Percentiles rank a stretch among this genome's conserved stretches.
Conservation (phyloP, 2,329 filamentous ascomycete species). For the Calonectria pseudoturangicola region DNA sequence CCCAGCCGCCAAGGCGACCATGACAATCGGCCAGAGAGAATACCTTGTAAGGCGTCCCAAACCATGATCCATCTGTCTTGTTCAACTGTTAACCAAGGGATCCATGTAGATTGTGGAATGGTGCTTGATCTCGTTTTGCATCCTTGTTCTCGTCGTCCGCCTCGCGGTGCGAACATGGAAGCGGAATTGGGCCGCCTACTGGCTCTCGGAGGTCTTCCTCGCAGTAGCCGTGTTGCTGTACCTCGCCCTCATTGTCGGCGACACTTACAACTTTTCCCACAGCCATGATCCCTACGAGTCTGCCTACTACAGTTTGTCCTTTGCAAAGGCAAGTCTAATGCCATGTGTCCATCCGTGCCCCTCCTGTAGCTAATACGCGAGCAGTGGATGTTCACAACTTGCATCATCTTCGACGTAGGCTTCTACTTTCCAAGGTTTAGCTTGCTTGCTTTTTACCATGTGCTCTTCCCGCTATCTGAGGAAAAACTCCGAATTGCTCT, state of each 20-base stretch:
- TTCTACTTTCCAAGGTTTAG: constrained; percentile 19
- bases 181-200: constrained; percentile 9
- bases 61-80: not conserved
- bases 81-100: not conserved
- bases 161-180: constrained; percentile 16
- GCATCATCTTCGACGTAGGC: constrained; percentile 18
- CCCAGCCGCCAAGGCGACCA: not conserved
- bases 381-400: constrained; percentile 13
- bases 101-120: constrained; percentile 6
- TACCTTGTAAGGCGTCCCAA: not conserved
- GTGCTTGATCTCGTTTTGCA: constrained; percentile 9
- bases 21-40: constrained; percentile 1
- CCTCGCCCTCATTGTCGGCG: constrained; percentile 20
- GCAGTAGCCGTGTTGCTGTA: not conserved
- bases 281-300: not conserved
- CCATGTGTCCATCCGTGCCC: too few species aligned
- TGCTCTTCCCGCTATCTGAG: constrained; percentile 19
- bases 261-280: constrained; percentile 3
- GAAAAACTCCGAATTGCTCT: not conserved
- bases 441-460: constrained; percentile 15
- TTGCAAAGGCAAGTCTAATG: not conserved
- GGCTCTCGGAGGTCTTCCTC: constrained; percentile 19
- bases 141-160: constrained; percentile 1
- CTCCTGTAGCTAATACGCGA: not conserved
- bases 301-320: not conserved